phyloP scores from a whole-genome alignment of 208 protist species.

The Trypanosoma rangeli region DNA sequence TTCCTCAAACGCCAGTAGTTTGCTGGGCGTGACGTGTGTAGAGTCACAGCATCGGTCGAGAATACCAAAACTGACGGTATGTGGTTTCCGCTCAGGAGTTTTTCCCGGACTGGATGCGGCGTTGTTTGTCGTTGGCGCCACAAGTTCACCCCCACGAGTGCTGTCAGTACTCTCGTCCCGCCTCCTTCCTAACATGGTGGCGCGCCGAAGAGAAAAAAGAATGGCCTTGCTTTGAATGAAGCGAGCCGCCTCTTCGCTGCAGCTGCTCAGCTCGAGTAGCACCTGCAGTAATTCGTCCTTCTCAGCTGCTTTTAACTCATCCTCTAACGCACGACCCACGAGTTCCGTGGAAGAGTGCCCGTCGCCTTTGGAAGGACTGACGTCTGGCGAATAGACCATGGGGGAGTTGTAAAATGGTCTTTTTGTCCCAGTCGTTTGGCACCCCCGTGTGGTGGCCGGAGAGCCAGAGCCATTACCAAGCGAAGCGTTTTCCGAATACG shows the following conservation, averaged over 20 bases:
- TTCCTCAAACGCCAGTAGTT: conserved; percentile 18
- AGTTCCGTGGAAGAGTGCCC: not conserved
- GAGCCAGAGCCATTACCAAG: conserved; percentile 10
- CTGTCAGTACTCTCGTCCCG: not conserved
- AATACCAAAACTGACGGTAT: not conserved
- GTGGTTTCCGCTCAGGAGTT: not conserved
- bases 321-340: conserved; percentile 43
- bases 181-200: conserved; percentile 7
- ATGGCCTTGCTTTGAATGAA: conserved; percentile 75
- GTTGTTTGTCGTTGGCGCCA: not conserved
- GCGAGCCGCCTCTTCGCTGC: conserved; percentile 49
- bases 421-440: conserved; percentile 18
- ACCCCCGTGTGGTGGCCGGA: conserved; percentile 11
- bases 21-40: conserved; percentile 7
- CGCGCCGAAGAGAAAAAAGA: conserved; percentile 54
- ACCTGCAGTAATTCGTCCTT: conserved; percentile 72
- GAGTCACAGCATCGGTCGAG: conserved; percentile 1
- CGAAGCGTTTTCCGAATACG: conserved; percentile 17
- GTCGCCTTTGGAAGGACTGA: not conserved
- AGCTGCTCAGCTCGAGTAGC: conserved; percentile 66
- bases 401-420: not conserved
- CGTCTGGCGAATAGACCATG: not conserved
- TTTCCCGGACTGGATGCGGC: not conserved
- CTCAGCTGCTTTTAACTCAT: conserved; percentile 48
- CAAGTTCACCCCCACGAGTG: not conserved